phyloP scores from a whole-genome alignment of 2,329 filamentous ascomycete genomes.

The Emericellopsis cladophorae region DNA sequence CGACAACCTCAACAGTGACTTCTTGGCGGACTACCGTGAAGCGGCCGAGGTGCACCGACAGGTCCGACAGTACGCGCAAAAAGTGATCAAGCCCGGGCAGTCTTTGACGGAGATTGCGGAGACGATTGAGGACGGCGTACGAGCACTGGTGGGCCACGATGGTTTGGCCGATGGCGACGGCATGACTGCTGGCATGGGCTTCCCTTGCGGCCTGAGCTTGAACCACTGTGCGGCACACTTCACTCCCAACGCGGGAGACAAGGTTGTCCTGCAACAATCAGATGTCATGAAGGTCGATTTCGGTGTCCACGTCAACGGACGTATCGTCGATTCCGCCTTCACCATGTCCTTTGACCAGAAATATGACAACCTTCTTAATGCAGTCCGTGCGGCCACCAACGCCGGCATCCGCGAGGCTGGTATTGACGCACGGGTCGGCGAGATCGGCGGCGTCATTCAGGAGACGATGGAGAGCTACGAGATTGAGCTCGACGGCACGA shows the following conservation, averaged over 20 bases:
- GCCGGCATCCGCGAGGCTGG: constrained; percentile 77
- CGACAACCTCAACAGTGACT: constrained; percentile 71
- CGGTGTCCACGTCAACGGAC: constrained; percentile 68
- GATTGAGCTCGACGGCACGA: constrained; percentile 68
- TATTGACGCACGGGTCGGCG: constrained; percentile 80
- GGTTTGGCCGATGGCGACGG: constrained; percentile 70
- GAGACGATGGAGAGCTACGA: constrained; percentile 92
- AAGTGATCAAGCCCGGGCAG: constrained; percentile 70
- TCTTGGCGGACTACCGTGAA: constrained; percentile 69
- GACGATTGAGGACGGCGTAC: constrained; percentile 74
- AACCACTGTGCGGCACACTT: constrained; percentile 83
- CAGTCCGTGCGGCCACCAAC: constrained; percentile 66
- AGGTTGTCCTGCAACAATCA: constrained; percentile 55
- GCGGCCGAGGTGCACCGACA: constrained; percentile 84
- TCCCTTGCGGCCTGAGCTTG: constrained; percentile 72
- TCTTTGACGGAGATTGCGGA: constrained; percentile 71
- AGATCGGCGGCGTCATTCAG: constrained; percentile 74
- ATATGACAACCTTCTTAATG: constrained; percentile 62
- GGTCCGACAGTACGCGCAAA: constrained; percentile 72
- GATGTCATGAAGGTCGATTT: constrained; percentile 80
- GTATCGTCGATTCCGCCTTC: constrained; percentile 73
- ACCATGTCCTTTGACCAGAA: constrained; percentile 63
- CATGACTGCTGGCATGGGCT: constrained; percentile 70
- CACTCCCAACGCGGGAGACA: constrained; percentile 78
- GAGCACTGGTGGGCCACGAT: constrained; percentile 62